Evolutionary conservation across 179 eudicot genomes (phyloP).

Genomic region (Beta macrorhiza): DNA sequence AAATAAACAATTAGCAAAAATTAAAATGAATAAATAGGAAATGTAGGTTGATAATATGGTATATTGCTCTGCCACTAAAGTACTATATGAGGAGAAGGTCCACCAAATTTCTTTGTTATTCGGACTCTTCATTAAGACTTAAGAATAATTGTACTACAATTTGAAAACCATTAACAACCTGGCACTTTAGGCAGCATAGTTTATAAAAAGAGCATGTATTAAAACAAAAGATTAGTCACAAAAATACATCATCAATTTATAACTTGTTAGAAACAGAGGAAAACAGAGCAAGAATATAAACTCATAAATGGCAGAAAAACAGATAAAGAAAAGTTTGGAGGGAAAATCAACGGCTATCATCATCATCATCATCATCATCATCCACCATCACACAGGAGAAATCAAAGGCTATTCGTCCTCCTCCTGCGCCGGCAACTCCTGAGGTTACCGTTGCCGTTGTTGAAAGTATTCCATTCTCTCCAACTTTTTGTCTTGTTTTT

Average conservation of each 20-base stretch:
- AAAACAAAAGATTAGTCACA: neutral
- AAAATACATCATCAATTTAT: neutral
- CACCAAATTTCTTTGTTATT: neutral
- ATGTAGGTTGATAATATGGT: neutral
- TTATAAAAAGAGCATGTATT: neutral
- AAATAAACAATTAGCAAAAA: no score
- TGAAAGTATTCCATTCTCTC: slow-evolving; percentile 19
- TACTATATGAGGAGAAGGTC: neutral
- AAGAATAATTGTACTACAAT: neutral
- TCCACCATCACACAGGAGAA: slow-evolving; percentile 3
- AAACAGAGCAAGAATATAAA: slow-evolving; percentile 7
- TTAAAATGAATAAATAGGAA: neutral
- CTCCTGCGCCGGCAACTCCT: slow-evolving; percentile 20
- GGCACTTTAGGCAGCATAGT: neutral
- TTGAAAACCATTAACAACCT: neutral
- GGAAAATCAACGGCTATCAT: slow-evolving; percentile 16
- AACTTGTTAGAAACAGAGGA: slow-evolving; percentile 1
- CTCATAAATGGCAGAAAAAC: slow-evolving; percentile 21
- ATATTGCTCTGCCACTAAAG: no score
- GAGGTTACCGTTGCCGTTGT: slow-evolving; percentile 3
- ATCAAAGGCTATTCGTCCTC: slow-evolving; percentile 5
- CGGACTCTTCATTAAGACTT: neutral
- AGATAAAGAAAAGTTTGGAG: slow-evolving; percentile 13
- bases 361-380: neutral
- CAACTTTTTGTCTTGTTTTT: neutral